Percentiles rank a stretch among this genome's conserved stretches.
Conservation (phyloP, 139 green algal species). For the Axilococcus clingmanii region DNA sequence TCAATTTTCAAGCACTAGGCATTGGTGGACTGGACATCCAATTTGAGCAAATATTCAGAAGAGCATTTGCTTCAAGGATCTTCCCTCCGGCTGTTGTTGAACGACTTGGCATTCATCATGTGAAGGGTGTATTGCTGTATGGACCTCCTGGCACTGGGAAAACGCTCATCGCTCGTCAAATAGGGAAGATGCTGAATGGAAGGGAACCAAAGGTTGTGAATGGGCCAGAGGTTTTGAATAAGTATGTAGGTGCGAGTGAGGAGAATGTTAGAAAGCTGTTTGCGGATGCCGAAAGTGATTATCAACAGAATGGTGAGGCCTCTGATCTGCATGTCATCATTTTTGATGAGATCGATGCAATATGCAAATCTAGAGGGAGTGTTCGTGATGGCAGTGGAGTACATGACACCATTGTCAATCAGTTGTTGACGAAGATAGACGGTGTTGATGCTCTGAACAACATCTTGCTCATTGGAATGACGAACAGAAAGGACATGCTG, state of each 20-base stretch:
- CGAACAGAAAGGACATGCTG: constrained; percentile 89
- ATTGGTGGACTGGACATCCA: constrained; percentile 94
- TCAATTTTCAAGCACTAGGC: constrained; percentile 94
- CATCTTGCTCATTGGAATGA: constrained; percentile 98
- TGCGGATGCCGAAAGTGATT: constrained; percentile 23
- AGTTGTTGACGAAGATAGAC: constrained; percentile 99
- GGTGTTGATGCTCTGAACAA: constrained; percentile 99
- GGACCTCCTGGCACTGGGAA: constrained; percentile 85
- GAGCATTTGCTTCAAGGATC: constrained; percentile 88
- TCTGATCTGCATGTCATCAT: constrained; percentile 99
- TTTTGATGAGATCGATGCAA: constrained; percentile 99
- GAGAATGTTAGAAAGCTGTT: constrained; percentile 98
- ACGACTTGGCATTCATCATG: constrained; percentile 90
- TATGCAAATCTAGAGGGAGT: constrained; percentile 89
- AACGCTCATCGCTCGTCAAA: constrained; percentile 97
- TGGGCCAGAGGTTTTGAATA: constrained; percentile 71
- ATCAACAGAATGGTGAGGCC: constrained; percentile 9
- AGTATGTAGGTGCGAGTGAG: constrained; percentile 91
- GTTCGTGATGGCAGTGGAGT: constrained; percentile 73
- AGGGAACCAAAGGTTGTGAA: constrained; percentile 93
- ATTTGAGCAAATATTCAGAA: constrained; percentile 96
- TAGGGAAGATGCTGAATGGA: constrained; percentile 98
- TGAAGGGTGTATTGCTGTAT: constrained; percentile 84
- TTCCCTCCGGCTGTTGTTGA: constrained; percentile 83
- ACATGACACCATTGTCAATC: constrained; percentile 97